phyloP scores from a whole-genome alignment of 179 eudicot species.

The Dionaea muscipula region DNA sequence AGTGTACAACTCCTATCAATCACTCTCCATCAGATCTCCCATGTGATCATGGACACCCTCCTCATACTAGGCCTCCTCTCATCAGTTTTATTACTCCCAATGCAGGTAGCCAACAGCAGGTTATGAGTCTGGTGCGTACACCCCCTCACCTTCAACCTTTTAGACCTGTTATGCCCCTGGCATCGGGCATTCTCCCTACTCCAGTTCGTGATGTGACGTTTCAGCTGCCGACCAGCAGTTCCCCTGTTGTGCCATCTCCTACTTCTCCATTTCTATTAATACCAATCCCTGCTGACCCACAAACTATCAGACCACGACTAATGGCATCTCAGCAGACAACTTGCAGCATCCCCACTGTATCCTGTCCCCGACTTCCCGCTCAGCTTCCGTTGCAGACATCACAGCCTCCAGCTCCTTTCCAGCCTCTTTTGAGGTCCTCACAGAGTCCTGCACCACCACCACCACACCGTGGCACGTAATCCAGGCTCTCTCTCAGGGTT shows the following conservation, averaged over 20 bases:
- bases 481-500: too few species aligned
- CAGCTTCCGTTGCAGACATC: too few species aligned
- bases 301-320: conserved; percentile 2
- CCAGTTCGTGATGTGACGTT: neutral
- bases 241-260: conserved; percentile 5
- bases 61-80: conserved; percentile 9
- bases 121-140: conserved; percentile 24
- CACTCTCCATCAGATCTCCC: conserved; percentile 15
- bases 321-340: conserved; percentile 3
- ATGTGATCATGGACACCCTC: conserved; percentile 5
- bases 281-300: neutral
- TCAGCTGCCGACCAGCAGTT: conserved; percentile 2
- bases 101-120: conserved; percentile 20
- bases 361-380: too few species aligned
- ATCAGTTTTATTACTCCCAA: conserved; percentile 15
- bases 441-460: too few species aligned
- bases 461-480: too few species aligned
- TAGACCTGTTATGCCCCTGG: conserved; percentile 8
- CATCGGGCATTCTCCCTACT: neutral
- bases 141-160: conserved; percentile 39
- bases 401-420: too few species aligned
- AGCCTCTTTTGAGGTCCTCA: neutral
- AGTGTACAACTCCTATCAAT: conserved; percentile 12
- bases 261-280: too few species aligned
- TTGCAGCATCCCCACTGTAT: too few species aligned